These are phyloP conservation scores for Pleurotus platypus DNA, from an alignment of 768 basidiomycete genomes.

Conservation along the genomic window DNA sequence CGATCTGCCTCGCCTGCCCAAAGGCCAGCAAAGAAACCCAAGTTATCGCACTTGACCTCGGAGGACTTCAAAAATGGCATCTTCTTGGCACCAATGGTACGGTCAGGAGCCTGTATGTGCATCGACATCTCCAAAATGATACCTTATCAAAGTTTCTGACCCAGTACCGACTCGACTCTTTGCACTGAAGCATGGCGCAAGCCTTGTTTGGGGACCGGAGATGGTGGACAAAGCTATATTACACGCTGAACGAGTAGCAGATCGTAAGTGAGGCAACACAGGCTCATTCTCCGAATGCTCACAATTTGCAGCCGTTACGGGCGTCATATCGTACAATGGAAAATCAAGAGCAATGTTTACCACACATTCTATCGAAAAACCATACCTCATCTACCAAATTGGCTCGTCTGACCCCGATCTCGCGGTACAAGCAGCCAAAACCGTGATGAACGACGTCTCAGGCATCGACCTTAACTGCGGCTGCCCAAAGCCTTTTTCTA, in stretches of 20 bases:
- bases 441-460: slow-evolving; percentile 83
- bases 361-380: slow-evolving; percentile 92
- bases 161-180: slow-evolving; percentile 83
- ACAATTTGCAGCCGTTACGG: slow-evolving; percentile 60
- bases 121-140: slow-evolving; percentile 9
- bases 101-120: slow-evolving; percentile 80
- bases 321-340: slow-evolving; percentile 84
- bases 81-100: slow-evolving; percentile 98
- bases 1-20: slow-evolving; percentile 43
- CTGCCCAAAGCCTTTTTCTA: slow-evolving; percentile 95
- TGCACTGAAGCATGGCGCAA: slow-evolving; percentile 89
- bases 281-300: background rate
- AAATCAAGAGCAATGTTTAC: slow-evolving; percentile 84
- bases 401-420: slow-evolving; percentile 87
- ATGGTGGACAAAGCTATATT: slow-evolving; percentile 95
- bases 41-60: slow-evolving; percentile 54
- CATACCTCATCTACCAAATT: slow-evolving; percentile 93
- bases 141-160: slow-evolving; percentile 11
- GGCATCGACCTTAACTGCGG: slow-evolving; percentile 98
- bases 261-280: slow-evolving; percentile 59
- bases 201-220: slow-evolving; percentile 95
- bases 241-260: slow-evolving; percentile 76
- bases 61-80: slow-evolving; percentile 86
- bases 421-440: slow-evolving; percentile 88
- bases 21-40: slow-evolving; percentile 50